Conservation (phyloP, 345 rosid genomes). For the Corymbia maculata region DNA sequence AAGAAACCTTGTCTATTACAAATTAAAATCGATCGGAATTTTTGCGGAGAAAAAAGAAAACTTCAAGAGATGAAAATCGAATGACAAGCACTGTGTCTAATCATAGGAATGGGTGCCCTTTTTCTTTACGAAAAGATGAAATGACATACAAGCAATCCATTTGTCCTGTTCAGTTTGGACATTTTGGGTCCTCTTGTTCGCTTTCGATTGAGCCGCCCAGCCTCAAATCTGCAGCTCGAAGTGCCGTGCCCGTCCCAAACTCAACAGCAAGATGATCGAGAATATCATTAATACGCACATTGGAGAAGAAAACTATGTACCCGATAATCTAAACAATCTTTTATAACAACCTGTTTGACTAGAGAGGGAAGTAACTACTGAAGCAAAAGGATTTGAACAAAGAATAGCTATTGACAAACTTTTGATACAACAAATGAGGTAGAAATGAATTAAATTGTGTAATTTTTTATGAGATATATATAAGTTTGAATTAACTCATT, state of each 20-base stretch:
- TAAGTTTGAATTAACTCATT: neutral
- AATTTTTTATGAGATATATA: too few relatives aligned
- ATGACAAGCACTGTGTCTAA: neutral
- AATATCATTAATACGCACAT: neutral
- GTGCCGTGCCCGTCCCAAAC: neutral
- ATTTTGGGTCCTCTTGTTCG: neutral
- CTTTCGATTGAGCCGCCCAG: neutral
- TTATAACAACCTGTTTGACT: accelerated
- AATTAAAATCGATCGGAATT: neutral
- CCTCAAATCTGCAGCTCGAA: neutral
- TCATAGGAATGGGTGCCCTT: neutral
- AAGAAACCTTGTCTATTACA: too few relatives aligned
- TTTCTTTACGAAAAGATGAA: neutral
- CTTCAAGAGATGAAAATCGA: neutral
- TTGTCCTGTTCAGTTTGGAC: neutral
- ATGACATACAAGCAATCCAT: neutral
- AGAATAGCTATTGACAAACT: neutral
- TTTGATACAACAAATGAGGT: too few relatives aligned
- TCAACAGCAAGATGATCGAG: neutral
- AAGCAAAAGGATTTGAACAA: neutral
- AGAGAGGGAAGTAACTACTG: accelerated
- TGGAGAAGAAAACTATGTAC: neutral
- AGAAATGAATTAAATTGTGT: too few relatives aligned
- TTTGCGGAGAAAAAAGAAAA: neutral
- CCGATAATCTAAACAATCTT: neutral